Evolutionary conservation across 495 filamentous ascomycete species (phyloP).

Genomic region (Penicillium riverlandense): DNA sequence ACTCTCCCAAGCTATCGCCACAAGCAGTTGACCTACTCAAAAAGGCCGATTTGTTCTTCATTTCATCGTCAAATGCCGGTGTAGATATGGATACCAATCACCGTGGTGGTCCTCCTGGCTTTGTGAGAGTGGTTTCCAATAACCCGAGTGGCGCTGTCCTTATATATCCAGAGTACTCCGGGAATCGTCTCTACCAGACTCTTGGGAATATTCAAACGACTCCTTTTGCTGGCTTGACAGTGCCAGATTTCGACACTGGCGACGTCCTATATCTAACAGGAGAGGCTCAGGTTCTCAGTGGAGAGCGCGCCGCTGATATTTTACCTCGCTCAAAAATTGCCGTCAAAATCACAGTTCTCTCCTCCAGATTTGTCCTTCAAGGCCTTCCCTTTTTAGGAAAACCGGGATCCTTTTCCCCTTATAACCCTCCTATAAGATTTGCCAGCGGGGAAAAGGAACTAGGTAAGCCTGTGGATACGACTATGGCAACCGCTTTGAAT

Average conservation of each 20-base stretch:
- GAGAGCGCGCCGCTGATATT: slow-evolving; percentile 48
- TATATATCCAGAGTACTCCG: slow-evolving; percentile 73
- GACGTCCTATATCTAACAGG: slow-evolving; percentile 68
- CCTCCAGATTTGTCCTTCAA: slow-evolving; percentile 53
- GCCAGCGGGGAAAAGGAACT: slow-evolving; percentile 39
- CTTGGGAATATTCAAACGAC: slow-evolving; percentile 65
- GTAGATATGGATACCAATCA: slow-evolving; percentile 80
- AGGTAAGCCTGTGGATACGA: too few relatives aligned
- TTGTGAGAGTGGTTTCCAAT: slow-evolving; percentile 56
- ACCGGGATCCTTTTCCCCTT: slow-evolving; percentile 54
- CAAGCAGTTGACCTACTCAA: slow-evolving; percentile 51
- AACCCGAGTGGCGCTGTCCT: slow-evolving; percentile 39
- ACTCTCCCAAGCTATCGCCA: slow-evolving; percentile 29
- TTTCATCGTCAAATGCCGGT: slow-evolving; percentile 55
- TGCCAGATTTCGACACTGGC: slow-evolving; percentile 66
- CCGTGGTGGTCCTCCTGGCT: slow-evolving; percentile 67
- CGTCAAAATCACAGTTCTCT: slow-evolving; percentile 54
- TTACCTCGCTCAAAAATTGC: slow-evolving; percentile 66
- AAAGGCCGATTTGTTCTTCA: slow-evolving; percentile 69
- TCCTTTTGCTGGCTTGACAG: slow-evolving; percentile 55
- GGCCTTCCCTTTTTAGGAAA: slow-evolving; percentile 61
- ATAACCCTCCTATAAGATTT: slow-evolving; percentile 59
- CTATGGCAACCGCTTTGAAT: too few relatives aligned
- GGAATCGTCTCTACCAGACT: slow-evolving; percentile 76
- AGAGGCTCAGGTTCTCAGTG: slow-evolving; percentile 52